Evolutionary conservation across 352 stramenopile genomes (phyloP), one percentile per base, ranked within the genome.

Genomic region (Phytophthora fragariaefolia): DNA sequence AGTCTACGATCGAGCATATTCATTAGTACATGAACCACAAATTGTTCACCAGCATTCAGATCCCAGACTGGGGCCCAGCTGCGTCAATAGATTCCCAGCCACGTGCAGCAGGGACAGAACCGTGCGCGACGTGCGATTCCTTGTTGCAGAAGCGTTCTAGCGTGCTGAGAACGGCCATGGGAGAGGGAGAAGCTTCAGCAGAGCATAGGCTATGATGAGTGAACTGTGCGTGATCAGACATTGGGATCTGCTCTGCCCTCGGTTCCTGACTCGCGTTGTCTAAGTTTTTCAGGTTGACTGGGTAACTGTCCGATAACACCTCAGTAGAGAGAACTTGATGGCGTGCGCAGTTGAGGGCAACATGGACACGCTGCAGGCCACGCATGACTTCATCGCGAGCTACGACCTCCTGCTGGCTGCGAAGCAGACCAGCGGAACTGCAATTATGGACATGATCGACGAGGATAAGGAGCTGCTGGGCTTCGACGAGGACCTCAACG

Each of bases 311-410:
- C 53, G 62, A 69, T 69, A 24, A 69, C 62, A 36, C 27, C 10
- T 24, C 46, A 36, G 32, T 27, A 57, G 30, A 6, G 15, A 27
- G 10, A 24, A 20, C 46, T 1, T 28, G 9, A 54, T 63, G 56
- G 23, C 30, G 9, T 54, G 55, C 40, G 42, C 30, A 5, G 13
- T 22, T 26, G 26, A 23, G 23, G 30, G 40, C 28, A 23, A 59
- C 8, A 51, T 71, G 38, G 23, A 56, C 17, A 38, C 46, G 15
- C 24, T 71, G 0, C 63, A 67, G 27, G 57, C 23, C 22, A 47
- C 63, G 22, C 40, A 63, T 18, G 63, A 71, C 48, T 71, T 71
- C 30, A 54, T 71, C 26, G 32, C 51, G n/a, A 13, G 20, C 24
- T 54, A 56, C 22, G 55, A 70, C n/a, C 10, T 59, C 3, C 28